Conservation (phyloP, 768 basidiomycete species). For the Tephrocybe sp. region DNA sequence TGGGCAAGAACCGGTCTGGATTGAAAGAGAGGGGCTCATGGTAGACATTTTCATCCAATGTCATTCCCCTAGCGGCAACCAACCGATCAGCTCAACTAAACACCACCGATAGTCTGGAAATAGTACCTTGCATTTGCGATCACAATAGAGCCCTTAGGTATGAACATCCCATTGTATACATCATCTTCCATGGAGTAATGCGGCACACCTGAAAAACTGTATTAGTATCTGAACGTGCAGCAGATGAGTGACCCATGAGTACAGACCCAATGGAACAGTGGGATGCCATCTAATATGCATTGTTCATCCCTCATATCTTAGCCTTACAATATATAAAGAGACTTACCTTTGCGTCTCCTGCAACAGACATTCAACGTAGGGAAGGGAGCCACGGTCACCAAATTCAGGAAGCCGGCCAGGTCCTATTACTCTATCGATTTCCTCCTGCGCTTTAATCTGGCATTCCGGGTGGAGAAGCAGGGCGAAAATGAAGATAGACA, state of each 20-base stretch:
- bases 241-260: background rate
- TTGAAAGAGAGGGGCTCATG: slow-evolving; percentile 12
- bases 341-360: slow-evolving; percentile 14
- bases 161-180: slow-evolving; percentile 21
- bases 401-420: slow-evolving; percentile 17
- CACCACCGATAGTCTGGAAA: background rate
- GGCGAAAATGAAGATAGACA: slow-evolving; percentile 14
- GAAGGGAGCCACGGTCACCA: slow-evolving; percentile 15
- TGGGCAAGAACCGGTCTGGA: slow-evolving; percentile 15
- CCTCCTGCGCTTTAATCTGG: too few relatives aligned
- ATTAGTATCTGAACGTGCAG: background rate
- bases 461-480: slow-evolving; percentile 18
- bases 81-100: background rate
- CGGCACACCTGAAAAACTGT: slow-evolving; percentile 13
- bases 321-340: background rate
- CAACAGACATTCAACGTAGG: slow-evolving; percentile 13
- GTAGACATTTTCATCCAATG: slow-evolving; percentile 15
- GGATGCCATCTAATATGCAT: slow-evolving; percentile 16
- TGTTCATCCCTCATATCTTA: background rate
- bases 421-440: too few relatives aligned
- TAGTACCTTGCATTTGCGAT: slow-evolving; percentile 20
- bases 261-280: slow-evolving; percentile 14
- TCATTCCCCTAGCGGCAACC: slow-evolving; percentile 13
- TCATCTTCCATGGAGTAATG: slow-evolving; percentile 20
- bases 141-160: slow-evolving; percentile 22